These are phyloP conservation scores for Pythium oligandrum DNA, from an alignment of 352 stramenopile genomes.

Conservation along the genomic window DNA sequence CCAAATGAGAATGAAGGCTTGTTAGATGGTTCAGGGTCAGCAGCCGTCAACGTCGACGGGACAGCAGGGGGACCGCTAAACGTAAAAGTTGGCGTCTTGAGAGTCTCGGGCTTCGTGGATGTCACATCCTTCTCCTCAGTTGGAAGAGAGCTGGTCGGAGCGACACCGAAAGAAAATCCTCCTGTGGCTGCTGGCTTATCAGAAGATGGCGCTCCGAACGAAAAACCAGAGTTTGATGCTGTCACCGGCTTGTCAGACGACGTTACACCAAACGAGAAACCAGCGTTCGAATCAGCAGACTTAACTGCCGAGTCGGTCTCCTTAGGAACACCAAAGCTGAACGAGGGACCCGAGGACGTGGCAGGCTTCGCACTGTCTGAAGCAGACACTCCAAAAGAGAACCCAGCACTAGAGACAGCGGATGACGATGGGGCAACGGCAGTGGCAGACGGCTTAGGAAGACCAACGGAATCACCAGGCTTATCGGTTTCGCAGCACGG, in stretches of 20 bases:
- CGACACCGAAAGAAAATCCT: no score
- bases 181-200: no score
- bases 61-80: no score
- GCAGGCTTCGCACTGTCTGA: neutral
- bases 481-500: conserved; percentile 57
- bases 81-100: no score
- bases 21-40: no score
- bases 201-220: conserved; percentile 9
- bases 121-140: no score
- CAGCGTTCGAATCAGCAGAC: neutral
- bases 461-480: conserved; percentile 5
- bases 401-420: neutral
- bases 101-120: no score
- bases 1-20: no score
- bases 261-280: conserved; percentile 28
- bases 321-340: conserved; percentile 4
- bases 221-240: conserved; percentile 9
- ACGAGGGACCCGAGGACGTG: neutral
- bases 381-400: conserved; percentile 3
- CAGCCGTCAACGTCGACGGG: no score
- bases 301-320: neutral
- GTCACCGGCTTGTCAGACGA: neutral
- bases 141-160: no score
- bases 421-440: no score
- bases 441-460: no score